Evolutionary conservation across 352 stramenopile genomes (phyloP), one percentile per base, ranked within the genome.

Genomic region (Phytophthora tentaculata): DNA sequence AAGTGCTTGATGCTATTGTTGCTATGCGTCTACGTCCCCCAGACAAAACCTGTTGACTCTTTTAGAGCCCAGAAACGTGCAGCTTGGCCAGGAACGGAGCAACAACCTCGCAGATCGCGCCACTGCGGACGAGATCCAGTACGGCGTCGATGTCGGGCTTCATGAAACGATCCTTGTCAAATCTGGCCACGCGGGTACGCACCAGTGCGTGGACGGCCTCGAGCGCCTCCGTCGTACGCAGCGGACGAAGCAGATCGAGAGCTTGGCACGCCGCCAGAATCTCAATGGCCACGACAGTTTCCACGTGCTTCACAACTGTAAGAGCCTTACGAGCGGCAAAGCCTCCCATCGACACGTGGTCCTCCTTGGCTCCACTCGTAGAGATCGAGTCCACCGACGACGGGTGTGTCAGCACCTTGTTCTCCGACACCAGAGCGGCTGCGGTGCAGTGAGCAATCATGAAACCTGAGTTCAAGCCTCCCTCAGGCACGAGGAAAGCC

Each of bases 401-500:
- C 37, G 90, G 90, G 69, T 97, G 89, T 19, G 83, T 89, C 7
- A 97, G 85, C 48, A 96, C 88, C 64, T 96, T 96, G 80, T 97
- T 97, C 71, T 97, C 90, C 22, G 81, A 94, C 20, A 97, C 90
- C 41, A 97, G 75, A 37, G 90, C 88, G 0, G 88, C 88, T 3
- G 88, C 88, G 4, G 86, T 96, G 75, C 90, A 96, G 67, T 97
- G 88, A 1, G 90, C 88, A 69, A 97, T 97, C 90, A 97, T 97
- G 73, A 97, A 97, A 23, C 90, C 90, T 32, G 87, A 96, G 77
- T 97, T 94, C 56, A 97, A 75, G 6, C 90, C 90, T 14, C 90
- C 89, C 59, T 96, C 83, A 41, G 90, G 79, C 28, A 96, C 88
- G 7, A 97, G 70, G 73, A 97, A 97, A 2, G 89, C 86, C 12